A percentile compares a stretch with the other conserved stretches of the same genome.
Conservation (phyloP, 768 basidiomycete genomes). For the Lactarius quietus region DNA sequence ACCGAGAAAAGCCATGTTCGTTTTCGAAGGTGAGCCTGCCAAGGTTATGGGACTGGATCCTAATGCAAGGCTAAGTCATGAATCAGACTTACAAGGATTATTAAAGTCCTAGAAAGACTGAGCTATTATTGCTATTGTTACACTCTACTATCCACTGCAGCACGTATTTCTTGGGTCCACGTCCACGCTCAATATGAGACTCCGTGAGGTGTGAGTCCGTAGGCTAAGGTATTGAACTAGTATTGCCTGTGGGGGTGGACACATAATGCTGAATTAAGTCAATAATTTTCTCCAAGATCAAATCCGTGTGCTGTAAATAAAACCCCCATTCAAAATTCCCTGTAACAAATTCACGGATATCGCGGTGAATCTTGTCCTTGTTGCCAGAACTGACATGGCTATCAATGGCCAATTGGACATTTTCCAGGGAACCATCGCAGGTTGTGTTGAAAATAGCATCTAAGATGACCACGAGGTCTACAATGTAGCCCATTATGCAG, state of each 20-base stretch:
- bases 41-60: too few species aligned
- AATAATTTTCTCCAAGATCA: not conserved
- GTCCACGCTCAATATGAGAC: not conserved
- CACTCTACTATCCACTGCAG: too few species aligned
- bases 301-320: not conserved
- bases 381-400: not conserved
- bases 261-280: not conserved
- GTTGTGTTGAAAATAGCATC: not conserved
- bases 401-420: not conserved
- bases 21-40: too few species aligned
- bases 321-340: not conserved
- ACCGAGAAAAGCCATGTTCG: too few species aligned
- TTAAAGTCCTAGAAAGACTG: too few species aligned
- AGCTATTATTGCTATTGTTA: too few species aligned
- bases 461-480: slow-evolving; percentile 5
- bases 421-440: not conserved
- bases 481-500: slow-evolving; percentile 15
- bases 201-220: too few species aligned
- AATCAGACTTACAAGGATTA: too few species aligned
- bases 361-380: not conserved
- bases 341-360: not conserved
- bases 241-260: not conserved
- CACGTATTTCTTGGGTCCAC: too few species aligned
- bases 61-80: too few species aligned
- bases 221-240: too few species aligned